Evolutionary conservation across 1,284 basidiomycete species (phyloP).

Genomic region (Tetrapyrgos nigripes): DNA sequence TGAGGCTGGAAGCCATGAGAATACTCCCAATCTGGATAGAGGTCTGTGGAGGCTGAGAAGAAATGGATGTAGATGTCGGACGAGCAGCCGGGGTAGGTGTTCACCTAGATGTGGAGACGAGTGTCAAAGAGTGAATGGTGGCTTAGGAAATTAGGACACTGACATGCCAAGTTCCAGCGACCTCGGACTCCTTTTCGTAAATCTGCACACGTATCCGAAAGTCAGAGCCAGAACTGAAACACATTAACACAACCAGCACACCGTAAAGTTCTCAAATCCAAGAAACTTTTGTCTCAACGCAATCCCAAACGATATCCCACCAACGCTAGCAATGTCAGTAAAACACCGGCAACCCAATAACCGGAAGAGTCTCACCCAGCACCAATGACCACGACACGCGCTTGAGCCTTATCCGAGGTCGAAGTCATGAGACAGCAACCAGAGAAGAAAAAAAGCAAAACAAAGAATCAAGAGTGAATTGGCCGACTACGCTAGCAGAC

Average conservation of each 20-base stretch:
- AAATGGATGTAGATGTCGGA: slow-evolving; percentile 41
- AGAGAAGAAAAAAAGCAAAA: neutral
- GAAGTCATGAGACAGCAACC: neutral
- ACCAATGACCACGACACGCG: slow-evolving; percentile 44
- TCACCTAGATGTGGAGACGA: slow-evolving; percentile 36
- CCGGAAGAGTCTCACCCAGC: slow-evolving; percentile 46
- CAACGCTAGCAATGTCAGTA: neutral
- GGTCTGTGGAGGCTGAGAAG: slow-evolving; percentile 45
- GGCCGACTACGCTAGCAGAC: too few relatives aligned
- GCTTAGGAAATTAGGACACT: neutral
- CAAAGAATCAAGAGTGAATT: neutral
- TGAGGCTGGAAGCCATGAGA: slow-evolving; percentile 36
- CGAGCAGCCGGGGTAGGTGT: slow-evolving; percentile 43
- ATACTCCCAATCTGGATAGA: slow-evolving; percentile 41
- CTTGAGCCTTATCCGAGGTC: slow-evolving; percentile 12
- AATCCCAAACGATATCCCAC: slow-evolving; percentile 39
- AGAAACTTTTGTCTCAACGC: slow-evolving; percentile 36
- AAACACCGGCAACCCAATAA: slow-evolving; percentile 20
- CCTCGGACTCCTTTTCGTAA: slow-evolving; percentile 37
- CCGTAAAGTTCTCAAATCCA: slow-evolving; percentile 38
- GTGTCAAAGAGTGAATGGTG: neutral
- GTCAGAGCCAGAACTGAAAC: slow-evolving; percentile 7
- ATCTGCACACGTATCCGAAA: slow-evolving; percentile 28
- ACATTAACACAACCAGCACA: slow-evolving; percentile 17
- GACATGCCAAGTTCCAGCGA: slow-evolving; percentile 48